Conservation (phyloP, 805 yeast genomes). For the Cyberlindnera nakhonratchasimensis region DNA sequence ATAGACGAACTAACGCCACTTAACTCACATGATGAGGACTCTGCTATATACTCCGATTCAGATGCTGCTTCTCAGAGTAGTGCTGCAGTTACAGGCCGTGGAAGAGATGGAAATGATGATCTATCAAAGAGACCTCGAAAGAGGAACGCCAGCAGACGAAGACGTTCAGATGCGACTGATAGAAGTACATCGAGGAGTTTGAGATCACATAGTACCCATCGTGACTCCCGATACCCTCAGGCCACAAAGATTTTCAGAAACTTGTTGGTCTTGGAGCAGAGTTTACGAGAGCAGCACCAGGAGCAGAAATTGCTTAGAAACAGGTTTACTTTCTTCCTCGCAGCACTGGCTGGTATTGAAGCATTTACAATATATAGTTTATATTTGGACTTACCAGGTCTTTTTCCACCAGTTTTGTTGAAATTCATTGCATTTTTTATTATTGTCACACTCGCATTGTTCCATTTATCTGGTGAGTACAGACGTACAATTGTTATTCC, state of each 20-base stretch:
- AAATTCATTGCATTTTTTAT: slow-evolving; percentile 59
- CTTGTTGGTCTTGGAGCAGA: slow-evolving; percentile 79
- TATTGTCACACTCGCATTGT: slow-evolving; percentile 65
- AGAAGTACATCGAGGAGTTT: slow-evolving; percentile 20
- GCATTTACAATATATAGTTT: slow-evolving; percentile 39
- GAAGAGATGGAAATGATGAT: neutral
- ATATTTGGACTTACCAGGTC: slow-evolving; percentile 36
- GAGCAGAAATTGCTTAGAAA: slow-evolving; percentile 62
- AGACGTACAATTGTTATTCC: slow-evolving; percentile 80
- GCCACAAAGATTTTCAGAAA: slow-evolving; percentile 78
- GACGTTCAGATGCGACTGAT: slow-evolving; percentile 28
- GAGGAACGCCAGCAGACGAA: slow-evolving; percentile 16
- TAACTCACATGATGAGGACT: slow-evolving; percentile 30
- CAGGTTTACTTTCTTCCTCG: slow-evolving; percentile 38
- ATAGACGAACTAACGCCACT: slow-evolving; percentile 27
- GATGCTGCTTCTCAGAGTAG: slow-evolving; percentile 28
- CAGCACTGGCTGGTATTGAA: slow-evolving; percentile 38
- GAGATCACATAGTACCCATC: slow-evolving; percentile 24
- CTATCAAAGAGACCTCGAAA: slow-evolving; percentile 2
- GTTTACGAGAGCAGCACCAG: slow-evolving; percentile 75
- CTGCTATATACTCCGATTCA: slow-evolving; percentile 29
- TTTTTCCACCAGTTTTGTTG: slow-evolving; percentile 33
- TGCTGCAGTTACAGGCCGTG: slow-evolving; percentile 8
- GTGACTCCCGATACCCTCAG: slow-evolving; percentile 35
- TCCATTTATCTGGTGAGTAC: slow-evolving; percentile 88